Evolutionary conservation across 2,329 filamentous ascomycete species (phyloP), one percentile per base, ranked within the genome.

Genomic region (Claviceps sp.): DNA sequence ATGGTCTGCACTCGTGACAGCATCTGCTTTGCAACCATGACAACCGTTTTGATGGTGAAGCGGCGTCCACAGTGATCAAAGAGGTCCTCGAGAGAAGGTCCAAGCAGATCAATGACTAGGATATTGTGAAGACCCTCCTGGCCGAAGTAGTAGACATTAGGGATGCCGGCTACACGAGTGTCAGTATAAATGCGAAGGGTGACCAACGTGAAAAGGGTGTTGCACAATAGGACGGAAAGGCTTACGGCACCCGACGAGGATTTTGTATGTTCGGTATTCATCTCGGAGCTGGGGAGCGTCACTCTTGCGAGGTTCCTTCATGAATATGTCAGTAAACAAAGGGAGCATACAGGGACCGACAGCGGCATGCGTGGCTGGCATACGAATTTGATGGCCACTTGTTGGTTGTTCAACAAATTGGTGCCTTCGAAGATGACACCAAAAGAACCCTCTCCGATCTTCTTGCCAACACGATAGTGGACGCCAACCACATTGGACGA

Each of bases 11-110:
- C 96, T 63, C 93, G 90, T 59, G 91, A 97, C 69, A 98, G 97
- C 70, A 96, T 84, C 75, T 98, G 93, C 64, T 98, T 93, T 66
- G 93, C 93, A 49, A 98, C 81, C 36, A 98, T 82, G 47, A 98
- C 80, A 36, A 98, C 93, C 1, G 93, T 98, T 85, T 98, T 98
- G 61, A 98, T 76, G n/a, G 91, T 96, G 77, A 97, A 98, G 70
- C 97, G 97, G 71, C 93, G 87, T 82, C 97, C 97, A 82, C 93
- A 98, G 71, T 97, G 97, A 81, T 98, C 97, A 86, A 98, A 98
- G 39, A 98, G 80, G 67, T 98, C 93, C 73, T 98, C 93, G 70
- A 98, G 75, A 64, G 86, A 93, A 59, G 93, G 93, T 38, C 93
- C 93, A 52, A 98, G 86, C 29, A 98, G 83, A 66, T 98, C 93